A percentile compares a stretch with the other conserved stretches of the same genome.
phyloP scores from a whole-genome alignment of 148 eudicot species.

The Rhododendron henanense region DNA sequence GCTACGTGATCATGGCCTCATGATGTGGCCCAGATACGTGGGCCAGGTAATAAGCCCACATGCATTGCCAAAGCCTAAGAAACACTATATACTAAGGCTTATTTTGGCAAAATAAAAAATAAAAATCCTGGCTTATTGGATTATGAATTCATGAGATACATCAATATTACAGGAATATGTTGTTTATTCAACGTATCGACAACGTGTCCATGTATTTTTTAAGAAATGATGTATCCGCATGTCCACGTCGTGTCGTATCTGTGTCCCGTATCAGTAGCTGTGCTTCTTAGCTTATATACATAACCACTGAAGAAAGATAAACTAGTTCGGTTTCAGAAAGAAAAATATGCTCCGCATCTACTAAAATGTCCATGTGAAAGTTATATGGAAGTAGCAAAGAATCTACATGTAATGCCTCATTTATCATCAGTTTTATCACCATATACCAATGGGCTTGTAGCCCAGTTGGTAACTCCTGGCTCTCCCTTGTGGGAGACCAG shows the following conservation, averaged over 20 bases:
- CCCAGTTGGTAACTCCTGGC: too few species aligned
- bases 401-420: not conserved
- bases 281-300: not conserved
- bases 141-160: too few species aligned
- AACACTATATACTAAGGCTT: not conserved
- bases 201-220: too few species aligned
- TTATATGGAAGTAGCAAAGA: not conserved
- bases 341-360: not conserved
- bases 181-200: too few species aligned
- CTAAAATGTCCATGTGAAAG: not conserved
- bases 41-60: not conserved
- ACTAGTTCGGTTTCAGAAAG: not conserved
- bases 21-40: not conserved
- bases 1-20: not conserved
- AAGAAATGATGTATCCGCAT: too few species aligned
- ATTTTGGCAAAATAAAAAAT: not conserved
- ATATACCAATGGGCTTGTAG: not conserved
- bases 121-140: not conserved
- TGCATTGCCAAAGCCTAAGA: not conserved
- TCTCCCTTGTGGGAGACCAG: too few species aligned
- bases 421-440: not conserved
- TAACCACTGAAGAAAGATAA: not conserved
- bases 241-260: too few species aligned
- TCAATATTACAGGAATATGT: too few species aligned
- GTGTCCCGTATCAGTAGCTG: too few species aligned